phyloP scores from a whole-genome alignment of 2,329 filamentous ascomycete species.

The Hypoxylon sp. region DNA sequence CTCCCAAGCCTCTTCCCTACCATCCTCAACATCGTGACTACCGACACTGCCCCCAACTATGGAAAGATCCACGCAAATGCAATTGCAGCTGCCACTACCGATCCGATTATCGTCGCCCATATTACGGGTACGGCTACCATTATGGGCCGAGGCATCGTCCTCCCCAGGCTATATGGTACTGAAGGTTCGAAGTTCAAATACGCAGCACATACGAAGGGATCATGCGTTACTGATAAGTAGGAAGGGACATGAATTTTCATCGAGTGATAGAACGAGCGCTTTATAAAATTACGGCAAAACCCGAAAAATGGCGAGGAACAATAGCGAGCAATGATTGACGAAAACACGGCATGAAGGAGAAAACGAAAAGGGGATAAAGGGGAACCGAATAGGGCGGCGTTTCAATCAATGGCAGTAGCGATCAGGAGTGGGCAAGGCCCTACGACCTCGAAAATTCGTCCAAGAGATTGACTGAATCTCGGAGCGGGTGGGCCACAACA shows the following conservation, averaged over 20 bases:
- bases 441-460: background rate
- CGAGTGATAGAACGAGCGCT: background rate
- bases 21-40: background rate
- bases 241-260: background rate
- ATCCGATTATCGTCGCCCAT: background rate
- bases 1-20: background rate
- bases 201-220: background rate
- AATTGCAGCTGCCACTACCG: background rate
- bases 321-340: background rate
- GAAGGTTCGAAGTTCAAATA: background rate
- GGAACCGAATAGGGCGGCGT: background rate
- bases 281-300: background rate
- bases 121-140: background rate
- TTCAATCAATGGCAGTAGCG: background rate
- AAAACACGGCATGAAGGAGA: background rate
- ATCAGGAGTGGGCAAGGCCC: background rate
- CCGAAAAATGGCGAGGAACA: background rate
- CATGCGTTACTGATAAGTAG: background rate
- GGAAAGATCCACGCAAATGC: background rate
- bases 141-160: background rate
- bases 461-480: background rate
- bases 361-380: background rate
- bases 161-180: background rate
- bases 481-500: background rate
- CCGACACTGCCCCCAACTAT: background rate